Conservation (phyloP, 2,329 filamentous ascomycete species). For the Thyridium curvatum region DNA sequence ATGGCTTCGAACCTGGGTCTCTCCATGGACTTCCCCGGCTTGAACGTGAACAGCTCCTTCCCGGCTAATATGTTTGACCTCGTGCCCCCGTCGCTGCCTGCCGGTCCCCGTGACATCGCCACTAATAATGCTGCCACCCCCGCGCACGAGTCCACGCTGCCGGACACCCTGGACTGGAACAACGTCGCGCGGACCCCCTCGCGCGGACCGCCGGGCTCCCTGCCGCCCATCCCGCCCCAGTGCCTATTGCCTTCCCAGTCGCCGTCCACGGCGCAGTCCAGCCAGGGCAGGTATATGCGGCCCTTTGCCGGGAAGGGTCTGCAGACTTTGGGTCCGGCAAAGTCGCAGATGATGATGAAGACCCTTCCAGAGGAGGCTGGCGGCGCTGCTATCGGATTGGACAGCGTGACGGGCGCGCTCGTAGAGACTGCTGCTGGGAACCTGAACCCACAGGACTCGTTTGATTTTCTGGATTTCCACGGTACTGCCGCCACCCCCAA, state of each 20-base stretch:
- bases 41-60: constrained; percentile 29
- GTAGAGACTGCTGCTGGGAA: too few species aligned
- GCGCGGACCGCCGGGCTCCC: constrained; percentile 20
- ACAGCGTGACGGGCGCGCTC: too few species aligned
- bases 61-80: constrained; percentile 22
- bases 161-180: constrained; percentile 50
- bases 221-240: constrained; percentile 43
- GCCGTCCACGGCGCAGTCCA: constrained; percentile 45
- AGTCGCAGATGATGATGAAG: constrained; percentile 14
- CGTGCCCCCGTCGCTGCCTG: constrained; percentile 2
- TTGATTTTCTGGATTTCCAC: neutral
- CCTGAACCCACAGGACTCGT: too few species aligned
- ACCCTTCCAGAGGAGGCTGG: neutral
- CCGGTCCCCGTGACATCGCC: constrained; percentile 8
- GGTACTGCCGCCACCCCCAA: neutral
- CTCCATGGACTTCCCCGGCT: constrained; percentile 25
- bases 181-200: constrained; percentile 31
- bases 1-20: constrained; percentile 27
- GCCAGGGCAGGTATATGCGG: constrained; percentile 41
- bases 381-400: neutral
- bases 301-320: constrained; percentile 52
- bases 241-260: constrained; percentile 42
- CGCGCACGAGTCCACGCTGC: constrained; percentile 35
- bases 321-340: constrained; percentile 32
- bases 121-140: constrained; percentile 18